Conservation (phyloP, 257 asterid genomes). For the Solanum ossicruentum region DNA sequence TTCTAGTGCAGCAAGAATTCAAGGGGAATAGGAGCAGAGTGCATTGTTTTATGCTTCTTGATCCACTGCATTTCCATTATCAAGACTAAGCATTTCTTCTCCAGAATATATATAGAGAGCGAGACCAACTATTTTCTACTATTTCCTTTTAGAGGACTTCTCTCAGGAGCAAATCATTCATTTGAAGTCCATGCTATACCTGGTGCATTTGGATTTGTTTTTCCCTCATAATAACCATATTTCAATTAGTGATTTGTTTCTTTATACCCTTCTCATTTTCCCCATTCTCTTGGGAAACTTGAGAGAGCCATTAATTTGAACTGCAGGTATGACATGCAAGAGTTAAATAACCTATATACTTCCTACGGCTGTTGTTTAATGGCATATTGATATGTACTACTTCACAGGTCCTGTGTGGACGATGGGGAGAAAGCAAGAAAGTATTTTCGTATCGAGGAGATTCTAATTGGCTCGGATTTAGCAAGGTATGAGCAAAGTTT, state of each 20-base stretch:
- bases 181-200: background rate
- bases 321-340: background rate
- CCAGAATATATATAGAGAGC: no score
- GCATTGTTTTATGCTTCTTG: background rate
- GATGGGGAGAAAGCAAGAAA: constrained; percentile 55
- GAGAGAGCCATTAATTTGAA: background rate
- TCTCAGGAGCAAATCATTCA: background rate
- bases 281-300: background rate
- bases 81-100: no score
- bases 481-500: constrained; percentile 39
- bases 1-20: background rate
- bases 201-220: background rate
- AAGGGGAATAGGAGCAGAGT: background rate
- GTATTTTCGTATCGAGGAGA: constrained; percentile 82
- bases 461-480: constrained; percentile 97
- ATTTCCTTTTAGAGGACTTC: background rate
- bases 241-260: background rate
- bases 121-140: background rate
- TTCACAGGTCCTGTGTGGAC: constrained; percentile 69
- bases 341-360: background rate
- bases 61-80: background rate
- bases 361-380: background rate
- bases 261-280: background rate
- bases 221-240: background rate
- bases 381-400: background rate